phyloP scores from a whole-genome alignment of 1,284 basidiomycete genomes.

The Ceratobasidium sp. region DNA sequence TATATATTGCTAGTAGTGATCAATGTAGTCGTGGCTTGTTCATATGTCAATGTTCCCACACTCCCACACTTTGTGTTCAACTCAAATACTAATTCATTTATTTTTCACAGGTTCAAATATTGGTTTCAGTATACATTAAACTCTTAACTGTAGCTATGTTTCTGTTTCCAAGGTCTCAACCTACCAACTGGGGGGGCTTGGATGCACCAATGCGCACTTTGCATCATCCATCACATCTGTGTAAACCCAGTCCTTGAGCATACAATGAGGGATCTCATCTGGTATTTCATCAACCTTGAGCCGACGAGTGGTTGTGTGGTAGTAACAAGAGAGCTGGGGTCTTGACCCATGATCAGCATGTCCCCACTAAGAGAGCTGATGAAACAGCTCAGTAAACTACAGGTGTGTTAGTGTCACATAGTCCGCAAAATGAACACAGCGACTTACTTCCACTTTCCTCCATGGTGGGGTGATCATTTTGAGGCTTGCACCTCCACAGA shows the following conservation, averaged over 20 bases:
- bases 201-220: constrained; percentile 13
- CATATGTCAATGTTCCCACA: too few relatives aligned
- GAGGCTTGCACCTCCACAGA: constrained; percentile 14
- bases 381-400: background rate
- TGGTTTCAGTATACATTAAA: background rate
- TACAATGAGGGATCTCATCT: constrained; percentile 19
- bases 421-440: background rate
- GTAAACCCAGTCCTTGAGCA: constrained; percentile 17
- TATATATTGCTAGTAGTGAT: too few relatives aligned
- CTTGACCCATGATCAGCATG: background rate
- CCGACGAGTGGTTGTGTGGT: constrained; percentile 9
- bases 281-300: constrained; percentile 22
- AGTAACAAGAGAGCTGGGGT: constrained; percentile 18
- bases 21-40: too few relatives aligned
- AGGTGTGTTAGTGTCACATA: background rate
- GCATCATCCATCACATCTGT: constrained; percentile 2
- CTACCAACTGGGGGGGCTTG: constrained; percentile 12
- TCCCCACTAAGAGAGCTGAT: background rate
- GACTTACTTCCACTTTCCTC: constrained; percentile 22
- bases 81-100: too few relatives aligned
- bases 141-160: background rate
- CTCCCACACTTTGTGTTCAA: too few relatives aligned
- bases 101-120: background rate
- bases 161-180: background rate
- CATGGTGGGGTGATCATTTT: constrained; percentile 26